Conservation (phyloP, 495 filamentous ascomycete species). For the Sphaerosporella brunnea region DNA sequence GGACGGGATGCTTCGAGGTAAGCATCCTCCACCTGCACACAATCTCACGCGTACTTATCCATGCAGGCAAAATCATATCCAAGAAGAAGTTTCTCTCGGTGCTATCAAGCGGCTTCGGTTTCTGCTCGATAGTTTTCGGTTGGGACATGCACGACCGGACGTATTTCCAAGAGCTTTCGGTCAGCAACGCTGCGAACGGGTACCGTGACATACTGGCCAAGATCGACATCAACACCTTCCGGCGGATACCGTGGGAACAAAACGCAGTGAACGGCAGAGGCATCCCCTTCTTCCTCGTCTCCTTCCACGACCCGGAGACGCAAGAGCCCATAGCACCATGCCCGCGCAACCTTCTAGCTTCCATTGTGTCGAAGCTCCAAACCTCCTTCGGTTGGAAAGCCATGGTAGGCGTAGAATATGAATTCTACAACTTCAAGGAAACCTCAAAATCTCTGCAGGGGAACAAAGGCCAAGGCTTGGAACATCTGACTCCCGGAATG, state of each 20-base stretch:
- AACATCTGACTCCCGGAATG: conserved; percentile 76
- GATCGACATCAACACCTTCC: conserved; percentile 62
- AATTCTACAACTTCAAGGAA: conserved; percentile 73
- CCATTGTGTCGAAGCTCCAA: conserved; percentile 45
- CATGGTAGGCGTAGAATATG: conserved; percentile 94
- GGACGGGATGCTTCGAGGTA: conserved; percentile 66
- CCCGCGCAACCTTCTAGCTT: conserved; percentile 58
- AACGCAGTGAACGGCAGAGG: conserved; percentile 25
- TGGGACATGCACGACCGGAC: conserved; percentile 97
- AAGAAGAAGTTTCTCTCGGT: conserved; percentile 92
- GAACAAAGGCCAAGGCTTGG: conserved; percentile 12
- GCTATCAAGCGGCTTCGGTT: conserved; percentile 70
- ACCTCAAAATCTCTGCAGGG: conserved; percentile 12
- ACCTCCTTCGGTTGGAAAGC: conserved; percentile 46
- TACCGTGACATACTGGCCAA: conserved; percentile 78
- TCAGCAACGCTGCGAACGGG: conserved; percentile 86
- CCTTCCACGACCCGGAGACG: conserved; percentile 64
- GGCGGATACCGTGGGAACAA: conserved; percentile 89
- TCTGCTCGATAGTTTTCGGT: conserved; percentile 91
- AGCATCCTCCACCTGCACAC: neutral
- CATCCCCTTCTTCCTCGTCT: conserved; percentile 81
- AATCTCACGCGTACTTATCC: neutral
- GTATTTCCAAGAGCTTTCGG: conserved; percentile 64
- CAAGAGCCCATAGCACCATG: conserved; percentile 56
- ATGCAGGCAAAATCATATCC: conserved; percentile 62